Percentiles rank a stretch among this genome's conserved stretches.
phyloP scores from a whole-genome alignment of 441 rosid genomes.

The Populus tomentosa region DNA sequence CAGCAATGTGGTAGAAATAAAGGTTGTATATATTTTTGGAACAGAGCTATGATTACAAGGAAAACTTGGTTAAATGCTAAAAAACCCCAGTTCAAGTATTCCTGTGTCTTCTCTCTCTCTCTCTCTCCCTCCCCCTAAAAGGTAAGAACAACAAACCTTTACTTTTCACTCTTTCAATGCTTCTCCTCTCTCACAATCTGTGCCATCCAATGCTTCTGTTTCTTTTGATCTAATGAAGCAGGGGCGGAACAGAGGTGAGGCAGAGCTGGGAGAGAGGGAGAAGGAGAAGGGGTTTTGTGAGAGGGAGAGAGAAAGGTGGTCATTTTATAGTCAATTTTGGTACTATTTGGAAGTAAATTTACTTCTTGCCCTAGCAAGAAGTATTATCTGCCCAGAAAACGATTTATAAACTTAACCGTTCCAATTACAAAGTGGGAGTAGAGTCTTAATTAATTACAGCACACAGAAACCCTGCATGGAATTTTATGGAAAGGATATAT shows the following conservation, averaged over 20 bases:
- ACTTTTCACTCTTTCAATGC: not conserved
- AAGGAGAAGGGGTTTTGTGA: not conserved
- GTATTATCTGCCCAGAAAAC: not conserved
- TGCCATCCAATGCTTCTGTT: slow-evolving; percentile 22
- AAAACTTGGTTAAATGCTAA: not conserved
- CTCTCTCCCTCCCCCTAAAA: not conserved
- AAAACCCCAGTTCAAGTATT: not conserved
- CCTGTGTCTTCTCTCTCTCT: not conserved
- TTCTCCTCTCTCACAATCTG: slow-evolving; percentile 22
- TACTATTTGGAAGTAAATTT: slow-evolving; percentile 8
- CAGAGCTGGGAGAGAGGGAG: slow-evolving; percentile 6
- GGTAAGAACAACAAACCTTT: slow-evolving; percentile 1
- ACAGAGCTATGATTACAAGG: not conserved
- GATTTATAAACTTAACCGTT: not conserved
- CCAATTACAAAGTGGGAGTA: not conserved
- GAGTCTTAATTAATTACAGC: too few species aligned
- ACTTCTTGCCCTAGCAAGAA: not conserved
- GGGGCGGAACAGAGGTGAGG: slow-evolving; percentile 26
- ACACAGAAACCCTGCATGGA: too few species aligned
- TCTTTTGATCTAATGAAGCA: slow-evolving; percentile 18
- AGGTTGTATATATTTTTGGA: not conserved
- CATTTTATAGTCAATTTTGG: slow-evolving; percentile 38
- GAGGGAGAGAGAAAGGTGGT: slow-evolving; percentile 20
- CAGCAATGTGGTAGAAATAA: slow-evolving; percentile 11
- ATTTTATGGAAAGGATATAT: too few species aligned